Percentiles rank a stretch among this genome's conserved stretches.
These are phyloP conservation scores for Trichoderma afroharzianum DNA, from an alignment of 2,329 filamentous ascomycete species.

Conservation along the genomic window DNA sequence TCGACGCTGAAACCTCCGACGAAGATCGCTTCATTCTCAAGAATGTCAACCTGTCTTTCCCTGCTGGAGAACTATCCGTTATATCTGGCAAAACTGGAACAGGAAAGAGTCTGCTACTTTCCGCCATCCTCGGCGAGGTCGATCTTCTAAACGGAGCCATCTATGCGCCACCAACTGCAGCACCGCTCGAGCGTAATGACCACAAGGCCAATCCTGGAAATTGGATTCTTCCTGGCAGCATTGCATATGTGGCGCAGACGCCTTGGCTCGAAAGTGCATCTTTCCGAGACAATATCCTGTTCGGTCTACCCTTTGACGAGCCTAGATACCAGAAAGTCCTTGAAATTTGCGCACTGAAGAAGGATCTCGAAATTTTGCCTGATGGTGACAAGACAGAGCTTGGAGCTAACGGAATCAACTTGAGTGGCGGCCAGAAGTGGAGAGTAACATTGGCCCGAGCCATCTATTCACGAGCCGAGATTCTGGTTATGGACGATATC, in stretches of 20 bases:
- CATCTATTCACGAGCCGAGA: slow-evolving; percentile 72
- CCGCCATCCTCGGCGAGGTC: slow-evolving; percentile 71
- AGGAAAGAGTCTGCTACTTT: slow-evolving; percentile 72
- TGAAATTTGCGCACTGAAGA: slow-evolving; percentile 67
- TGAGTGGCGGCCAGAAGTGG: slow-evolving; percentile 82
- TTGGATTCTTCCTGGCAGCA: slow-evolving; percentile 66
- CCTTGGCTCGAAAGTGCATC: slow-evolving; percentile 84
- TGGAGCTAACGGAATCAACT: slow-evolving; percentile 78
- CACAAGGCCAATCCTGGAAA: slow-evolving; percentile 57
- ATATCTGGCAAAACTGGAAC: slow-evolving; percentile 75
- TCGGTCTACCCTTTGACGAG: slow-evolving; percentile 67
- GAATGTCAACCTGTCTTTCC: slow-evolving; percentile 64
- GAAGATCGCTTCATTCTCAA: slow-evolving; percentile 62
- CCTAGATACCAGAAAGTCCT: slow-evolving; percentile 69
- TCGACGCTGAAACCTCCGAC: slow-evolving; percentile 55
- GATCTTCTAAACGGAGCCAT: slow-evolving; percentile 64
- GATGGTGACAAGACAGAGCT: slow-evolving; percentile 80
- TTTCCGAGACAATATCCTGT: slow-evolving; percentile 74
- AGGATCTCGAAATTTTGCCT: slow-evolving; percentile 71
- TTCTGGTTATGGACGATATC: slow-evolving; percentile 77
- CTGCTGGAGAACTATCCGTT: slow-evolving; percentile 64
- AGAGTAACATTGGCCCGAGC: slow-evolving; percentile 75
- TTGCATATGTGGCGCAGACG: slow-evolving; percentile 75
- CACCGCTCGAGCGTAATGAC: slow-evolving; percentile 55
- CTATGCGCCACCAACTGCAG: slow-evolving; percentile 49